A percentile compares a stretch with the other conserved stretches of the same genome.
phyloP scores from a whole-genome alignment of 2,329 filamentous ascomycete species.

The Aspergillus tubingensis region DNA sequence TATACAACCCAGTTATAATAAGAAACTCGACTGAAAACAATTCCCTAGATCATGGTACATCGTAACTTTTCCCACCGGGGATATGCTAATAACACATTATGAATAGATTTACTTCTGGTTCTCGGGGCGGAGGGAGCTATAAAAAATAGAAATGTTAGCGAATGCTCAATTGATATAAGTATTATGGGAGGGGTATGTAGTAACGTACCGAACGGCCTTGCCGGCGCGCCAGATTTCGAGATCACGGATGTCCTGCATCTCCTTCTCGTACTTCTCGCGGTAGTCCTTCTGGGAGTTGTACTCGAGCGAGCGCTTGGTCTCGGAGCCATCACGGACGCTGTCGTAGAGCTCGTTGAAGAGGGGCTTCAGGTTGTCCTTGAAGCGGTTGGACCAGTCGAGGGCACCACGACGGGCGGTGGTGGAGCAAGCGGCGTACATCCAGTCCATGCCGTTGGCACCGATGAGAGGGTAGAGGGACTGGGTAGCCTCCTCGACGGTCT shows the following conservation, averaged over 20 bases:
- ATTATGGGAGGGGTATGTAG: not conserved
- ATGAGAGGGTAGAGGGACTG: conserved; percentile 98
- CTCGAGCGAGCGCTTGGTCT: conserved; percentile 95
- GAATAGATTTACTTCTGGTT: conserved; percentile 69
- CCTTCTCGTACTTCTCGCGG: conserved; percentile 93
- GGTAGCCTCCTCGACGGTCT: conserved; percentile 99
- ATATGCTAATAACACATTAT: not conserved
- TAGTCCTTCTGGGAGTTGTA: conserved; percentile 97
- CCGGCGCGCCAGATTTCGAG: conserved; percentile 99
- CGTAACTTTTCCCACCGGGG: conserved; percentile 4
- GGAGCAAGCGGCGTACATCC: conserved; percentile 99
- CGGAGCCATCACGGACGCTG: conserved; percentile 83
- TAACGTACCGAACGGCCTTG: conserved; percentile 83
- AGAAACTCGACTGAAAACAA: not conserved
- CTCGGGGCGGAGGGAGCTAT: conserved; percentile 76
- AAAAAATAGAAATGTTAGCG: not conserved
- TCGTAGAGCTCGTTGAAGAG: conserved; percentile 98
- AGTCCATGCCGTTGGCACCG: conserved; percentile 98
- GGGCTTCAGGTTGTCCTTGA: conserved; percentile 98
- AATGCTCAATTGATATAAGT: too few relatives aligned
- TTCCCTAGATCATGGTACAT: not conserved
- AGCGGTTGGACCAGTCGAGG: conserved; percentile 96
- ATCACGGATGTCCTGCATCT: conserved; percentile 97
- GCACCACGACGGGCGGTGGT: conserved; percentile 97
- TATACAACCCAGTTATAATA: not conserved